These are phyloP conservation scores for Castanea crenata DNA, from an alignment of 306 rosid species.

Conservation along the genomic window DNA sequence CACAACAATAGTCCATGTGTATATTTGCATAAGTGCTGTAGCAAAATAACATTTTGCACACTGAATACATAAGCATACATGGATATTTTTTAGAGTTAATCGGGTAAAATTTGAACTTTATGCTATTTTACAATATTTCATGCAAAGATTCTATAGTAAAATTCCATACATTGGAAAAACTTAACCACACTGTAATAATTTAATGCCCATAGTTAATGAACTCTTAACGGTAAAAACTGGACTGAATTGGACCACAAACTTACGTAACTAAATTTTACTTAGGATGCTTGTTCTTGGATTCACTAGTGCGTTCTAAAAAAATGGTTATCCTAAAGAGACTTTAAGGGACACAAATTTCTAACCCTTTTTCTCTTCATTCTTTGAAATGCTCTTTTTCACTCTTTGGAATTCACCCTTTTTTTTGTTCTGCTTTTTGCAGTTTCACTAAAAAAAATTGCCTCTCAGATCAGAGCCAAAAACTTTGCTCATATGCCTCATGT, in stretches of 20 bases:
- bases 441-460: conserved; percentile 18
- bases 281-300: conserved; percentile 90
- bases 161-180: conserved; percentile 29
- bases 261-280: conserved; percentile 30
- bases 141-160: conserved; percentile 21
- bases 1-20: too few relatives aligned
- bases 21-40: too few relatives aligned
- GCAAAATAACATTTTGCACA: too few relatives aligned
- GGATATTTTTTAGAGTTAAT: background rate
- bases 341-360: conserved; percentile 69
- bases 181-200: conserved; percentile 49
- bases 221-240: conserved; percentile 18
- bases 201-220: conserved; percentile 32
- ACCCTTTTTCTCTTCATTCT: conserved; percentile 46
- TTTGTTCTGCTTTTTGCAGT: conserved; percentile 37
- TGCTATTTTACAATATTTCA: too few relatives aligned
- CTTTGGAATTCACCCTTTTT: conserved; percentile 37
- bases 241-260: conserved; percentile 32
- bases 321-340: conserved; percentile 53
- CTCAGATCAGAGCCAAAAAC: conserved; percentile 15
- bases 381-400: conserved; percentile 24
- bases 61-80: background rate
- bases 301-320: conserved; percentile 44
- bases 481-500: conserved; percentile 46
- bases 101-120: too few relatives aligned